phyloP scores from a whole-genome alignment of 768 basidiomycete species.

The Leccinum longicurvipes region DNA sequence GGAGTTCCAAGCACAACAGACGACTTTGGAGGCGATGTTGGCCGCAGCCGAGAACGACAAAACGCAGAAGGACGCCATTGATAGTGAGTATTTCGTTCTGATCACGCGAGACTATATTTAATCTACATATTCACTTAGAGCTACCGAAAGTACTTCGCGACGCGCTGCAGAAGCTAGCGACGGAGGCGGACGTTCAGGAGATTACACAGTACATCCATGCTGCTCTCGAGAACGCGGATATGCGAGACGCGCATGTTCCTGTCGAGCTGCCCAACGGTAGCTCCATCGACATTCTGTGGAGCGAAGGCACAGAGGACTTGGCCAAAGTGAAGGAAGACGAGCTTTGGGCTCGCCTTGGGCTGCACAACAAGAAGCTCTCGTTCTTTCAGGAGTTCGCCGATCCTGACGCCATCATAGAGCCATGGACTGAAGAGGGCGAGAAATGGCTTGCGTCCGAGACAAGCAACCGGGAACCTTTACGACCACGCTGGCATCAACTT shows the following conservation, averaged over 20 bases:
- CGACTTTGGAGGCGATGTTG: not conserved
- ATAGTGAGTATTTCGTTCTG: not conserved
- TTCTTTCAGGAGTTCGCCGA: constrained; percentile 4
- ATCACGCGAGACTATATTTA: not conserved
- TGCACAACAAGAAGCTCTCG: not conserved
- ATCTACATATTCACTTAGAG: not conserved
- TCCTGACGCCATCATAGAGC: not conserved
- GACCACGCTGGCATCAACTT: constrained; percentile 20
- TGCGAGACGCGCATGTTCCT: not conserved
- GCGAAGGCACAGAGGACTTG: constrained; percentile 3
- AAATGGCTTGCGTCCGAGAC: not conserved
- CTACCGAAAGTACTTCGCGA: not conserved
- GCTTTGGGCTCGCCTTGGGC: not conserved
- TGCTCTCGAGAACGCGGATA: not conserved
- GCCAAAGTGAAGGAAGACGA: not conserved
- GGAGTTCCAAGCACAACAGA: not conserved
- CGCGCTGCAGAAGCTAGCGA: not conserved
- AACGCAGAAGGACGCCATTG: not conserved
- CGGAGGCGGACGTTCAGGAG: not conserved
- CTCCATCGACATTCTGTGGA: not conserved
- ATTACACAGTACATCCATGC: not conserved
- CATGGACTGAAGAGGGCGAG: constrained; percentile 9
- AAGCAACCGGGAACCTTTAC: not conserved
- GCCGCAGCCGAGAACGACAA: not conserved
- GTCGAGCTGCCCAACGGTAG: not conserved